Evolutionary conservation across 1,139 yeast genomes (phyloP).

Genomic region (Oligophagozyma castellii): DNA sequence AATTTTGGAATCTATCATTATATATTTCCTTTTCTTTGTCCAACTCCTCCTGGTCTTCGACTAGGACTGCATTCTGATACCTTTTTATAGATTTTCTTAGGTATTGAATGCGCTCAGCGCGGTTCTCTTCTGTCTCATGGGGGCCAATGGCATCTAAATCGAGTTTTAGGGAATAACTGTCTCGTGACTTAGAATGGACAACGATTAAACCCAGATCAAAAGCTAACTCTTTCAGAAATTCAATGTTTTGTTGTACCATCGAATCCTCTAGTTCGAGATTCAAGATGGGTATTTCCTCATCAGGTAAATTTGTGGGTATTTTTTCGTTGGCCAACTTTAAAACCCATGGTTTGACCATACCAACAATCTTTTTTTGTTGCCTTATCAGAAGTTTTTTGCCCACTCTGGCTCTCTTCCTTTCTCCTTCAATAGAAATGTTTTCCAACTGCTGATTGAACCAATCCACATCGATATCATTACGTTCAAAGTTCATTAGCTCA

Average conservation of each 20-base stretch:
- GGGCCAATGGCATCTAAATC: constrained; percentile 67
- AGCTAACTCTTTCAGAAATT: constrained; percentile 49
- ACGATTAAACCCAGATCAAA: constrained; percentile 53
- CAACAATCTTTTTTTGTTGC: constrained; percentile 49
- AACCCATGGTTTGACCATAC: constrained; percentile 57
- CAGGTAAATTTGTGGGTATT: constrained; percentile 24
- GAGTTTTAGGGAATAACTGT: constrained; percentile 41
- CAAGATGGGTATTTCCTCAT: constrained; percentile 36
- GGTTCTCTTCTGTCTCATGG: constrained; percentile 50
- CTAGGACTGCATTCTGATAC: constrained; percentile 61
- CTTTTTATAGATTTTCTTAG: constrained; percentile 36
- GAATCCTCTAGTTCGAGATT: constrained; percentile 31
- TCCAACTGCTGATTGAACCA: constrained; percentile 85
- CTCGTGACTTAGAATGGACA: constrained; percentile 43
- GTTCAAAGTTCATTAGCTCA: constrained; percentile 69
- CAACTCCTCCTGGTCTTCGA: constrained; percentile 46
- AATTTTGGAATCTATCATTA: constrained; percentile 55
- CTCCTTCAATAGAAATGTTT: constrained; percentile 62
- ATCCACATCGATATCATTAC: constrained; percentile 68
- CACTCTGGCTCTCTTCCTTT: constrained; percentile 46
- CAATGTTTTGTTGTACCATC: constrained; percentile 35
- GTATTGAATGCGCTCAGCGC: constrained; percentile 31
- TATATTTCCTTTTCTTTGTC: constrained; percentile 53
- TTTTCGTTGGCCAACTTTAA: constrained; percentile 30
- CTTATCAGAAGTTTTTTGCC: constrained; percentile 58